Base-by-base conservation (phyloP, 2,329 filamentous ascomycete species). In the Colletotrichum chrysophilum region DNA sequence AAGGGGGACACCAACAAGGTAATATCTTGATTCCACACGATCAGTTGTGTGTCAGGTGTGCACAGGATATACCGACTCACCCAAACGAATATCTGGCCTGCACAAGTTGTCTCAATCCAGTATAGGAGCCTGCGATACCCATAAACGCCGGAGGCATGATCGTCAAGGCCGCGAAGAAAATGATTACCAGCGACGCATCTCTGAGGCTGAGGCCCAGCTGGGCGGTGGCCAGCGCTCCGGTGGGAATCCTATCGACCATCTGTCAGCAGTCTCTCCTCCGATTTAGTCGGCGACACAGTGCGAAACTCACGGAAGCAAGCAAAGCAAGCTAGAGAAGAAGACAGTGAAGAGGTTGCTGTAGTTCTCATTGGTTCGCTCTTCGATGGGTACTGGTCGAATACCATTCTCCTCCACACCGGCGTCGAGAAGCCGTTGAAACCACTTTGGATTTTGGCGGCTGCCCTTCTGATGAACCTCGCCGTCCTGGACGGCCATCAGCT, bases 1-100 rank as follows among this genome's bases (percentile, higher is more conserved):
- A 9, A 91, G 83, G 3, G 90, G 86, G 5, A 92, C 80, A 0
- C 85, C 87, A 21, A 89, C 87, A 10, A 90, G 83, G 80, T 90
- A 90, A 18, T 87, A 80, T 2, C 87, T 86, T 34, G 43, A n/a
- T n/a, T 65, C 13, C 34, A 18, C 36, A 62, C 55, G 66, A 67
- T 72, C 52, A 66, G 43, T 18, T 34, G n/a, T 28, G 43, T 24
- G 38, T 32, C n/a, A 48, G 36, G 14, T 48, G 38, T 32, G 16
- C 32, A 26, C 77, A 48, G 30, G 32, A 36, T 9, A 24, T 9
- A 52, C 13, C 43, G 30, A 64, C 80, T 79, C 80, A 89, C 85
- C 90, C 90, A 79, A 91, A 93, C 1, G 88, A 88, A 81, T 91
- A 93, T 34, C 91, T 86, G n/a, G 91, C 90, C 78, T 91, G 90